phyloP scores from a whole-genome alignment of 768 basidiomycete genomes.

The Symmetrospora coprosmae region DNA sequence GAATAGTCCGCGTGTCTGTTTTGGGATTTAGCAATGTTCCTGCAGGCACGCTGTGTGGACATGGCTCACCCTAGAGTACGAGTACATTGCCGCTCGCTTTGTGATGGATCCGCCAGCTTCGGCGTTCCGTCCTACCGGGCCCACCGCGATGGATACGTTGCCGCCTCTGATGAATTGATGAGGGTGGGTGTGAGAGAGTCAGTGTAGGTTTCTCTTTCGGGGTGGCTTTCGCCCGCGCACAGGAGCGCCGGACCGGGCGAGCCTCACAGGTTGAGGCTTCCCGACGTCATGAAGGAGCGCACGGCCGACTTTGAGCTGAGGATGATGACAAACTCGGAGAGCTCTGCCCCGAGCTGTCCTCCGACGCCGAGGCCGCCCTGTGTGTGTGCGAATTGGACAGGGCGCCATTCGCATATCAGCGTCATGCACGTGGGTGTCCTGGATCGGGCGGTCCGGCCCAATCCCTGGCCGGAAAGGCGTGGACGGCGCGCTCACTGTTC shows the following conservation, averaged over 20 bases:
- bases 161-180: constrained; percentile 22
- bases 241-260: neutral
- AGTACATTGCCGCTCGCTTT: constrained; percentile 78
- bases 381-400: constrained; percentile 28
- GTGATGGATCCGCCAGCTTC: constrained; percentile 75
- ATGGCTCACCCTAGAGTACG: constrained; percentile 40
- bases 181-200: constrained; percentile 37
- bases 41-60: too few relatives aligned
- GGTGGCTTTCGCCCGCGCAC: constrained; percentile 84
- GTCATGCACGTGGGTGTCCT: too few relatives aligned
- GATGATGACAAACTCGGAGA: constrained; percentile 44
- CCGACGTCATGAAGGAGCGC: constrained; percentile 86
- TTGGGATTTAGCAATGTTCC: neutral
- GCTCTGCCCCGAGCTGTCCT: constrained; percentile 43
- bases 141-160: constrained; percentile 46
- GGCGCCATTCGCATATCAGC: constrained; percentile 39
- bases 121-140: constrained; percentile 79
- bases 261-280: constrained; percentile 46
- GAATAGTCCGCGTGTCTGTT: constrained; percentile 71
- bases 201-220: too few relatives aligned
- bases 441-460: too few relatives aligned
- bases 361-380: constrained; percentile 78
- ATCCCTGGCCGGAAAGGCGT: too few relatives aligned
- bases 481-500: constrained; percentile 15
- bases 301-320: constrained; percentile 60